Conservation (phyloP, 176 grass and related monocot species). For the Cocos nucifera region DNA sequence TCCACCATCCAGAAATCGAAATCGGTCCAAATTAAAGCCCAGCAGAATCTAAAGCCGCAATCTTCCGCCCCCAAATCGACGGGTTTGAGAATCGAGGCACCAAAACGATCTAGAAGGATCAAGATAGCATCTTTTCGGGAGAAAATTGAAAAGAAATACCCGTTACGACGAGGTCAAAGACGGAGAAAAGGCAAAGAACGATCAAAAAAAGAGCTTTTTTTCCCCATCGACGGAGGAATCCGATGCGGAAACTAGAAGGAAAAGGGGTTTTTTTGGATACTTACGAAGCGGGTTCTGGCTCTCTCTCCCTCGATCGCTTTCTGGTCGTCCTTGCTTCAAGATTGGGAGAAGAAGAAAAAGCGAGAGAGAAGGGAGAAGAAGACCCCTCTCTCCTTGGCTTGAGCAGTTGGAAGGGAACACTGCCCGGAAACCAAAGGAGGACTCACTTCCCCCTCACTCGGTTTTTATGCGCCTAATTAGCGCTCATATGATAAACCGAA, state of each 20-base stretch:
- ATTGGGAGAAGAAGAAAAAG: not conserved
- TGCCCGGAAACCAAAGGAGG: no score
- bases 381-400: no score
- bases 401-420: no score
- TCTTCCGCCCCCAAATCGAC: not conserved
- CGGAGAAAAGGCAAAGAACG: no score
- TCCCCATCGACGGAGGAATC: not conserved
- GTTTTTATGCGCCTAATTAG: no score
- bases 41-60: not conserved
- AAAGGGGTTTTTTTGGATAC: not conserved
- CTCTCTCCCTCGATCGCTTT: conserved; percentile 7
- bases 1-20: not conserved
- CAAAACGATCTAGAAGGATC: not conserved
- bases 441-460: no score
- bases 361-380: no score
- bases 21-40: not conserved
- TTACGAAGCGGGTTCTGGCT: not conserved
- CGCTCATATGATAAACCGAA: no score
- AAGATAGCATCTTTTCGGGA: not conserved
- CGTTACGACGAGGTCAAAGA: conserved; percentile 9
- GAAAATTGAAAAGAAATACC: not conserved
- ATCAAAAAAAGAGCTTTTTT: not conserved
- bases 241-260: not conserved
- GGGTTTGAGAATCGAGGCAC: no score
- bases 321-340: not conserved